Percentiles rank a stretch among this genome's conserved stretches.
These are phyloP conservation scores for Mycena maculata DNA, from an alignment of 768 basidiomycete genomes.

Conservation along the genomic window DNA sequence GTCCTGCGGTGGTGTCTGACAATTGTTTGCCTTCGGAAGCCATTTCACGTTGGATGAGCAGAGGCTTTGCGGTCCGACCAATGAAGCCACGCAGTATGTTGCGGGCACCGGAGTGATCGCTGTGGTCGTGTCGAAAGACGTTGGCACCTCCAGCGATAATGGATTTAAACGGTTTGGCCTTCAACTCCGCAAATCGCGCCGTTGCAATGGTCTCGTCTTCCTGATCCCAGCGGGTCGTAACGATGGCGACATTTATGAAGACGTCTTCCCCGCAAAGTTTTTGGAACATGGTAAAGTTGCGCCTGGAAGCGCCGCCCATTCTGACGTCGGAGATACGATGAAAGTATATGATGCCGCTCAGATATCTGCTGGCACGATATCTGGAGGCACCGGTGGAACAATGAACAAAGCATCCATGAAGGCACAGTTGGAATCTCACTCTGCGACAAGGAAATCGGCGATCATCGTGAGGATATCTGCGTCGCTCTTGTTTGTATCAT, in stretches of 20 bases:
- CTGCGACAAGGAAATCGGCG: constrained; percentile 13
- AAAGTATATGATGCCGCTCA: constrained; percentile 56
- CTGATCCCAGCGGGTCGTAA: constrained; percentile 61
- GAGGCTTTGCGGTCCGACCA: constrained; percentile 16
- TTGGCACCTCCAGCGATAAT: constrained; percentile 53
- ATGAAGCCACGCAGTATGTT: constrained; percentile 50
- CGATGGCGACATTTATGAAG: constrained; percentile 58
- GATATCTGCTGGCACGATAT: constrained; percentile 42
- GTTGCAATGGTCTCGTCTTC: constrained; percentile 47
- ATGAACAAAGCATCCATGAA: not conserved
- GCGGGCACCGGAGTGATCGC: constrained; percentile 49
- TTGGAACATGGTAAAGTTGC: constrained; percentile 60
- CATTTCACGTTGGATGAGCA: constrained; percentile 42
- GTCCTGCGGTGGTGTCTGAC: constrained; percentile 4
- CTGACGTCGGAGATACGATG: constrained; percentile 56
- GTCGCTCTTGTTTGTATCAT: constrained; percentile 38
- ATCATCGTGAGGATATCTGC: constrained; percentile 38
- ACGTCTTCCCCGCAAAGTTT: constrained; percentile 59
- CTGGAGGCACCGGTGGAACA: constrained; percentile 24
- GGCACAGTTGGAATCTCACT: not conserved
- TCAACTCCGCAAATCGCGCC: constrained; percentile 43
- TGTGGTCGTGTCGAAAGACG: constrained; percentile 50
- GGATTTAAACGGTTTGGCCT: constrained; percentile 56
- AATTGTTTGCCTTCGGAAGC: constrained; percentile 36
- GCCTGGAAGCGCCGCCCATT: constrained; percentile 54